These are phyloP conservation scores for Solanum bukasovii DNA, from an alignment of 257 asterid genomes.

Conservation along the genomic window DNA sequence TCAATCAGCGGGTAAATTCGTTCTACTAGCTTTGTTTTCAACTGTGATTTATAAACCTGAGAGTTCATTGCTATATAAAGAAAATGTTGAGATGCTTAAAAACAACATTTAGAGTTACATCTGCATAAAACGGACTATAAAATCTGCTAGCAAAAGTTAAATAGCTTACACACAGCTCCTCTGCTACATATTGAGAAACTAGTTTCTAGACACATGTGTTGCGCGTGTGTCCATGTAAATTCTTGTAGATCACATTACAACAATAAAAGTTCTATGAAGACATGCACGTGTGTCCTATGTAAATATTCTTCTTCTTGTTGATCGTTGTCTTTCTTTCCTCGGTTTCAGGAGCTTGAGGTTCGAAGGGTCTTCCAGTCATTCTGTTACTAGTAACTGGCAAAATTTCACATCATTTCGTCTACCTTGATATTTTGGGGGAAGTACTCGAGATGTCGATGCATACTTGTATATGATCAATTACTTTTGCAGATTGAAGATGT, in stretches of 20 bases:
- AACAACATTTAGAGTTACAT: too few species aligned
- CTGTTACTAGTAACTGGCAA: not conserved
- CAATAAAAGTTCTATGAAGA: too few species aligned
- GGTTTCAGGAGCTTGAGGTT: slow-evolving; percentile 4
- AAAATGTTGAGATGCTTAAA: too few species aligned
- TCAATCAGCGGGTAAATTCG: slow-evolving; percentile 6
- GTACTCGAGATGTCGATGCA: not conserved
- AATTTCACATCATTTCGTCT: not conserved
- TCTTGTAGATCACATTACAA: too few species aligned
- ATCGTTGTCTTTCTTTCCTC: not conserved
- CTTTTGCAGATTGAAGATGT: not conserved
- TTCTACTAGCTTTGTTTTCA: not conserved
- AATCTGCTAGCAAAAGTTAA: too few species aligned
- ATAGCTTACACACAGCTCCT: not conserved
- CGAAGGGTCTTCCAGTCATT: slow-evolving; percentile 6
- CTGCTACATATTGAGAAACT: not conserved
- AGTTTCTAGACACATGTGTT: too few species aligned
- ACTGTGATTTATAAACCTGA: not conserved
- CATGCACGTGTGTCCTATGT: not conserved
- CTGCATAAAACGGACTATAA: too few species aligned
- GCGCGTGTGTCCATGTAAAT: too few species aligned
- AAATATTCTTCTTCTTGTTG: not conserved
- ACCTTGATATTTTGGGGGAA: not conserved
- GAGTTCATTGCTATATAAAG: too few species aligned
- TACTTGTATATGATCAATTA: not conserved